Evolutionary conservation across 2,329 filamentous ascomycete species (phyloP).

Genomic region (Monosporascus sp.): DNA sequence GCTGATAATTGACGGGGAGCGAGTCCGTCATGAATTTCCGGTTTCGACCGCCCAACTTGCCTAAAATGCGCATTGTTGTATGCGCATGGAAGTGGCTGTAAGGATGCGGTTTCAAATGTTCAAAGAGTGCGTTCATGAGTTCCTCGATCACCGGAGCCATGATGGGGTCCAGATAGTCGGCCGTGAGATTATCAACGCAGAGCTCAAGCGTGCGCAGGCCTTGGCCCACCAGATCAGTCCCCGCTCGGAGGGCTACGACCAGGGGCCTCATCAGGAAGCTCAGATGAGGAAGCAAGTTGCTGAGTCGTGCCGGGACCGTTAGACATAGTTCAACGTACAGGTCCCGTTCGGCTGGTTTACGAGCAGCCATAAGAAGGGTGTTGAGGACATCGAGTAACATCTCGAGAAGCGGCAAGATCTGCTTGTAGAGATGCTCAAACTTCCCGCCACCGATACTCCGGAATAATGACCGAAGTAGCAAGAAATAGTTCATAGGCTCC

Average conservation of each 20-base stretch:
- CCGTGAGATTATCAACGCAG: conserved; percentile 96
- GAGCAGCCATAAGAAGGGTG: conserved; percentile 82
- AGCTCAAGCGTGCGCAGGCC: conserved; percentile 89
- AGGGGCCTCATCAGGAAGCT: conserved; percentile 96
- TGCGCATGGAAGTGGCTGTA: conserved; percentile 98
- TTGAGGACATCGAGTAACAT: conserved; percentile 98
- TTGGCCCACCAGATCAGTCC: conserved; percentile 90
- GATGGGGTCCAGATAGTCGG: conserved; percentile 95
- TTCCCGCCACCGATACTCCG: conserved; percentile 94
- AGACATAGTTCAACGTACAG: conserved; percentile 95
- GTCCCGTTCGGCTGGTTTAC: conserved; percentile 86
- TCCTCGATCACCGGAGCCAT: conserved; percentile 99
- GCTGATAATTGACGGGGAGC: conserved; percentile 74
- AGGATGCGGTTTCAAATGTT: conserved; percentile 86
- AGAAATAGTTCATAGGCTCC: conserved; percentile 98
- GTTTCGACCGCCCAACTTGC: conserved; percentile 92
- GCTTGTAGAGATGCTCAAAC: conserved; percentile 97
- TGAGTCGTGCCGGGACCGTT: conserved; percentile 89
- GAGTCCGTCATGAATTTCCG: conserved; percentile 91
- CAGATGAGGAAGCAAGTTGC: conserved; percentile 89
- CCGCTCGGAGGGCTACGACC: conserved; percentile 88
- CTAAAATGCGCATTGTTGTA: conserved; percentile 94
- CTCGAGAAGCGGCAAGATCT: conserved; percentile 90
- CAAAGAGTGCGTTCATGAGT: conserved; percentile 94
- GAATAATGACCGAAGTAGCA: conserved; percentile 87